Percentiles rank a stretch among this genome's conserved stretches.
Evolutionary conservation across 225 moss, liverwort and hornwort species (phyloP).

Genomic region (Pseudoscleropodium purum): DNA sequence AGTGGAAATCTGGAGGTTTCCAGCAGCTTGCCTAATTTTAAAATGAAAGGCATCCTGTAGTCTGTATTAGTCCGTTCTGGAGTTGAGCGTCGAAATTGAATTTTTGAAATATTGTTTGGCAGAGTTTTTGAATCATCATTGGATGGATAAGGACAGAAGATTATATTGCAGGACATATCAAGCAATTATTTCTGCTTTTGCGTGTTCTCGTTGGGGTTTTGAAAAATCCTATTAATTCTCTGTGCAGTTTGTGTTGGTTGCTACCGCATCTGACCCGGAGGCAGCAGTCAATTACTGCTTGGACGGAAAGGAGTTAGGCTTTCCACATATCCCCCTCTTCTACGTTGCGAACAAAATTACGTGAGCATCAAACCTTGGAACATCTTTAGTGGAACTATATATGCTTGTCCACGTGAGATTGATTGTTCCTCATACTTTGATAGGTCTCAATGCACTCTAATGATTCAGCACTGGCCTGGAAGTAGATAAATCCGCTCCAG

Average conservation of each 20-base stretch:
- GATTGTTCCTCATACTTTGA: neutral
- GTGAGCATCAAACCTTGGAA: slow-evolving; percentile 33
- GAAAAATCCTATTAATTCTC: neutral
- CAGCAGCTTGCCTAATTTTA: neutral
- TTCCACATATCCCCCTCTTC: slow-evolving; percentile 70
- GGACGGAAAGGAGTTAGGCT: slow-evolving; percentile 18
- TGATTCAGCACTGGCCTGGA: neutral
- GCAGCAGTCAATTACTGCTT: slow-evolving; percentile 40
- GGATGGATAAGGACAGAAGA: neutral
- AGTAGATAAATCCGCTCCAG: neutral
- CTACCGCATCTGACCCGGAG: slow-evolving; percentile 89
- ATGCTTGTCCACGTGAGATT: neutral
- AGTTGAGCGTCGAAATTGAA: neutral
- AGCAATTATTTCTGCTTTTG: neutral
- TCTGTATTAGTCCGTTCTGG: neutral
- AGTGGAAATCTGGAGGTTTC: neutral
- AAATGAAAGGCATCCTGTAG: neutral
- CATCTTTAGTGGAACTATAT: neutral
- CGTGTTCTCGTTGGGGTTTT: neutral
- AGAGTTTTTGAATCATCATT: neutral
- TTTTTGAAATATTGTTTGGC: neutral
- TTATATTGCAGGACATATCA: neutral
- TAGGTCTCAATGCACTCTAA: neutral
- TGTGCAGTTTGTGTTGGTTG: slow-evolving; percentile 91
- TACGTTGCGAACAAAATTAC: slow-evolving; percentile 70